Base-by-base conservation (phyloP, 2,329 filamentous ascomycete genomes). In the Colletotrichum cordylinicola region DNA sequence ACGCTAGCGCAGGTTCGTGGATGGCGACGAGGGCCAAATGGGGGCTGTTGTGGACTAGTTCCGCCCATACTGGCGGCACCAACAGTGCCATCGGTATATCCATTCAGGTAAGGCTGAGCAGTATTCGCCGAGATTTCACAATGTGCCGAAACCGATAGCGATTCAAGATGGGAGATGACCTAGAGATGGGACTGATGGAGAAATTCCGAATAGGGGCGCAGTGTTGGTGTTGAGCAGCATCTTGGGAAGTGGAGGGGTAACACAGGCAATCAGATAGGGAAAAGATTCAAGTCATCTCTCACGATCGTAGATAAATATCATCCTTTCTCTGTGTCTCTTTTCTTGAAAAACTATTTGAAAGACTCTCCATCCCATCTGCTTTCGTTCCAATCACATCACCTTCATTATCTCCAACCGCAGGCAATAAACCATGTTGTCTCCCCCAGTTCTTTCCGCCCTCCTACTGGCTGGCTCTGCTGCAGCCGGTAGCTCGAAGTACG, bases 381-480 rank as follows among this genome's bases (percentile, higher is more conserved):
- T 55, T 29, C 24, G 66, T 24, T 31, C 2, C 10, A 39, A 21
- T 31, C 66, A 29, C 16, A n/a, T 21, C 12, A 18, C 21, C 31
- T 60, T 24, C 24, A 35, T 37, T 27, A 21, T 21, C 16, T 24
- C 24, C 16, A 10, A 10, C 33, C 2, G 6, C 4, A 8, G 33
- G n/a, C 1, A 5, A 6, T 5, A 18, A 7, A 68, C 6, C 4
- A 68, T 58, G 33, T 68, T 58, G 21, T 29, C 33, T 39, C 21
- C 33, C 18, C 16, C 52, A n/a, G 87, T 89, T 8, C 82, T 88
- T 2, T 67, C 65, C 65, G n/a, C n/a, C 18, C 13, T 67, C 4
- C 16, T 56, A 31, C 33, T 67, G n/a, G 65, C 43, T 16, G 9
- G 65, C 21, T 67, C 65, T 56, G 65, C 65, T 31, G 65, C 48